Evolutionary conservation across 495 filamentous ascomycete species (phyloP), one percentile per base, ranked within the genome.

Genomic region (Penicillium atrosanguineum): DNA sequence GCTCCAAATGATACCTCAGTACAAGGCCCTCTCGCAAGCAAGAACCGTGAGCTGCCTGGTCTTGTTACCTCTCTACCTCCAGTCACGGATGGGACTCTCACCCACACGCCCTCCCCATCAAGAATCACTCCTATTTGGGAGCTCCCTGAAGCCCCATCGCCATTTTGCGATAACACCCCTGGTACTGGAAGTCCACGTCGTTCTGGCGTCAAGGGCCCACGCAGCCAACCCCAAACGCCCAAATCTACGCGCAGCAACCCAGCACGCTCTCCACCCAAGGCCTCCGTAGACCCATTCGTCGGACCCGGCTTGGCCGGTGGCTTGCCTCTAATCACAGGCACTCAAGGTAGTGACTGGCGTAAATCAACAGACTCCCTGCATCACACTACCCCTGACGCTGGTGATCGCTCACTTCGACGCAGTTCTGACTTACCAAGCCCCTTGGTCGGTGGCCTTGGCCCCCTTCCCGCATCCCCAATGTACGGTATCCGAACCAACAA

Each of bases 41-140:
- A 60, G 19, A 34, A 42, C 9, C 56, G 39, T 7, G 45, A 41
- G 9, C 40, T 72, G 6, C 65, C 69, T 15, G 68, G 60, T 6
- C 58, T 69, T 3, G 50, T 67, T 37, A 74, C 67, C 7, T 61
- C 66, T 2, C 31, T 70, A 4, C 64, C 67, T 18, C 36, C 64
- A 1, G 29, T 53, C 5, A 49, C 41, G 6, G 63, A 51, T 36
- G 54, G 43, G 12, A 63, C 25, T 44, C 48, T 73, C 7, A 62
- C 69, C 0, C 59, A 64, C 28, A 75, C 70, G 0, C 71, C 73
- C 5, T 72, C 74, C 7, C 67, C 74, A 0, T 69, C 72, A 26
- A 58, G 65, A 48, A 51, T 46, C 21, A 29, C 61, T 6, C 55
- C 62, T 0, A 38, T 65, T 14, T 77, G 74, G 74, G 52, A 62